A percentile compares a stretch with the other conserved stretches of the same genome.
Conservation (phyloP, 2,329 filamentous ascomycete species). For the Chaetoscypha palmicola region DNA sequence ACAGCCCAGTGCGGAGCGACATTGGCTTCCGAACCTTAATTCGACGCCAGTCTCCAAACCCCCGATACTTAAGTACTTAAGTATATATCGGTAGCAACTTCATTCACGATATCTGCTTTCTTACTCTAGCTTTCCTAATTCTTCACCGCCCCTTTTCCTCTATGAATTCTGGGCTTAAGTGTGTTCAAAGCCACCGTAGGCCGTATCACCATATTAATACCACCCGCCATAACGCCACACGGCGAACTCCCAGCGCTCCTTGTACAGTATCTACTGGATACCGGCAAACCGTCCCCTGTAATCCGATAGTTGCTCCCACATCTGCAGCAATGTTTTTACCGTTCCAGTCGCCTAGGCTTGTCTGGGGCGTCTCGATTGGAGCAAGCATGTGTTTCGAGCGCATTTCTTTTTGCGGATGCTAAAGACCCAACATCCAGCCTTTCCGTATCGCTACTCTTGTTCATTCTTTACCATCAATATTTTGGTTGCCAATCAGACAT, state of each 20-base stretch:
- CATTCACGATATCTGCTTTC: no score
- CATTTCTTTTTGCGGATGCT: background rate
- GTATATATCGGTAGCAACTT: no score
- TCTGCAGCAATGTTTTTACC: background rate
- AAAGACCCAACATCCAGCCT: background rate
- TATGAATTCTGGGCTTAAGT: no score
- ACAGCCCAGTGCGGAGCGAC: no score
- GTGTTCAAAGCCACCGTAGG: background rate
- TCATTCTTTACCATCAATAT: background rate
- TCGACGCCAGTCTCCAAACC: no score
- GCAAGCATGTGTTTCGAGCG: background rate
- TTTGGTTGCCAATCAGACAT: background rate
- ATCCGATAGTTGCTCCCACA: background rate
- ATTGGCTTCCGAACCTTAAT: no score
- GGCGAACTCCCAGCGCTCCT: background rate
- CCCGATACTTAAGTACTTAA: no score
- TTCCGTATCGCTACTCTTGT: background rate
- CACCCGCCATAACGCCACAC: background rate
- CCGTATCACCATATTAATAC: background rate
- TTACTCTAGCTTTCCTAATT: no score
- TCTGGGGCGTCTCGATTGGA: background rate
- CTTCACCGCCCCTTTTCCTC: background rate
- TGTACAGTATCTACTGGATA: background rate
- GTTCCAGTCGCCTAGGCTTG: background rate
- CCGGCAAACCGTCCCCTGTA: background rate